Base-by-base conservation (phyloP, 345 rosid species). In the Cardamine resedifolia region DNA sequence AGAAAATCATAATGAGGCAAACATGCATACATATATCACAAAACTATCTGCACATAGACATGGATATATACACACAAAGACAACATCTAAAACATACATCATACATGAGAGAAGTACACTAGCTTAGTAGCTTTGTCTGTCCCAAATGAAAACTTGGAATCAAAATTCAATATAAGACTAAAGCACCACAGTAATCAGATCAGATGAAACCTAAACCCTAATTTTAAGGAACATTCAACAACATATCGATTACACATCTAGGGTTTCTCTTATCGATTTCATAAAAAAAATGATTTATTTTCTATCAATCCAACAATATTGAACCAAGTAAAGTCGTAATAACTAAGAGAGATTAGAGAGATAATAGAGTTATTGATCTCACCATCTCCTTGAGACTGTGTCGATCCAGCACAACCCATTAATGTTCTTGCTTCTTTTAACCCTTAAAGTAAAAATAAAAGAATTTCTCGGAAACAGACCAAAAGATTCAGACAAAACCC, bases 371-470 rank as follows among this genome's bases (percentile, higher is more conserved):
- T 7, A 41, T 57, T 8, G 38, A 5, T 36, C 68, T 77, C 47
- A 85, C 91, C 96, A 49, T 85, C 91, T 68, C 67, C 84, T 75
- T 85, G 81, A 20, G 86, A 76, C 70, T 79, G 90, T 33, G 91
- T 79, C n/a, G 96, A 90, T 83, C 89, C 91, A 74, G 80, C 86
- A 73, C 94, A 90, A 61, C 94, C 96, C 96, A 90, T 90, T 71
- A 28, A 49, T 70, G 16, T 50, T 69, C 51, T 43, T 58, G 68
- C 52, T 64, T 67, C 56, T 36, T 20, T 58, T 44, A 19, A 47
- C 33, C 65, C 68, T 68, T 27, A 7, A 31, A 66, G 21, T 38
- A 58, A 47, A 68, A 66, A 68, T 11, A 5, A n/a, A 66, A n/a
- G 14, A 50, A 59, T 39, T 10, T 66, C 34, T 26, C 50, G 27